phyloP scores from a whole-genome alignment of 75 land plant species.

The Pinus taeda region DNA sequence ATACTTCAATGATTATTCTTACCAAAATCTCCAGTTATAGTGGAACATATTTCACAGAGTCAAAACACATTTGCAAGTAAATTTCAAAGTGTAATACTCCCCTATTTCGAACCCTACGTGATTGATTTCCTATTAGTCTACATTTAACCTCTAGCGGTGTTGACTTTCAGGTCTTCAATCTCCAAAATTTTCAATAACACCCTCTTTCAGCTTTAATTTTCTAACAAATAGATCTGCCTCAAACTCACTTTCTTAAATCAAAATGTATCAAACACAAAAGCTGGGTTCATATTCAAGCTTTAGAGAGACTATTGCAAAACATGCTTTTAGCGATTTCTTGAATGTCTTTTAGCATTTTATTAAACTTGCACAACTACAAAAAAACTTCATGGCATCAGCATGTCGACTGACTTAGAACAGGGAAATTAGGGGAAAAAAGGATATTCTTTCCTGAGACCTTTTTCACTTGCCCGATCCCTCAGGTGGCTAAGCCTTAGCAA shows the following conservation, averaged over 20 bases:
- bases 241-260: neutral
- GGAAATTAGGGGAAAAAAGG: constrained; percentile 44
- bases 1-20: no score
- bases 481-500: constrained; percentile 80
- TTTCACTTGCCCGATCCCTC: constrained; percentile 97
- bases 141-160: neutral
- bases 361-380: neutral
- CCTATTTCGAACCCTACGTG: neutral
- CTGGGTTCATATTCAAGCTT: neutral
- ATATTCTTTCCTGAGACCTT: constrained; percentile 96
- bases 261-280: no score
- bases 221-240: neutral
- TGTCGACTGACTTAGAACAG: neutral
- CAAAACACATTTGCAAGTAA: neutral
- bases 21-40: no score
- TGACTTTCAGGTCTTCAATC: neutral
- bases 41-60: neutral
- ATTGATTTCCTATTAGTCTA: neutral
- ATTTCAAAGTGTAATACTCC: neutral
- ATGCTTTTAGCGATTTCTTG: neutral
- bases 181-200: no score
- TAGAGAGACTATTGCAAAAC: neutral
- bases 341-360: neutral
- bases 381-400: neutral
- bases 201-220: neutral